A percentile compares a stretch with the other conserved stretches of the same genome.
Evolutionary conservation across 345 rosid species (phyloP).

Genomic region (Boechera divaricarpa): DNA sequence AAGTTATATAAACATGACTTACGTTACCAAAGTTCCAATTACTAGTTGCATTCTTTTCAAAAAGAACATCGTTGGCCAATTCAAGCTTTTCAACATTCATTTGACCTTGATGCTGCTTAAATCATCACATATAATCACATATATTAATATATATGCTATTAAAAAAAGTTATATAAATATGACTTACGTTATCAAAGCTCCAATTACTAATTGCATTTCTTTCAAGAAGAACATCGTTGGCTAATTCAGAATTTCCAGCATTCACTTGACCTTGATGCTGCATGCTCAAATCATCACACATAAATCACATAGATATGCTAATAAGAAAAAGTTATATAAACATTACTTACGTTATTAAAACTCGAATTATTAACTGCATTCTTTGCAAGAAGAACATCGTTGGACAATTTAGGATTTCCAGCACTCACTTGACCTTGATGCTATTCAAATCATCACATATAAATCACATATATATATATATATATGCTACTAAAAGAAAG

Average conservation of each 20-base stretch:
- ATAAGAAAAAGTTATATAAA: not conserved
- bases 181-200: not conserved
- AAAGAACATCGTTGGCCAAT: not conserved
- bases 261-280: conserved; percentile 1
- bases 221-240: not conserved
- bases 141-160: not conserved
- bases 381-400: not conserved
- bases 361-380: not conserved
- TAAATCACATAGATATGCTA: not conserved
- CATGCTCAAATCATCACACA: conserved; percentile 1
- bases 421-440: not conserved
- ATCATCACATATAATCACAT: conserved; percentile 6
- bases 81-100: not conserved
- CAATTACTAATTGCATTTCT: not conserved
- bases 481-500: too few relatives aligned
- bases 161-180: too few relatives aligned
- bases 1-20: not conserved
- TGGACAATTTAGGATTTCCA: not conserved
- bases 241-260: not conserved
- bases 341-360: not conserved
- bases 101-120: conserved; percentile 16
- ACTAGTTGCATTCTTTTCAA: not conserved
- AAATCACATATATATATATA: not conserved
- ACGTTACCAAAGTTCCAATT: not conserved
- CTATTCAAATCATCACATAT: conserved; percentile 18